phyloP scores from a whole-genome alignment of 495 filamentous ascomycete genomes.

The Oidiodendron maius region DNA sequence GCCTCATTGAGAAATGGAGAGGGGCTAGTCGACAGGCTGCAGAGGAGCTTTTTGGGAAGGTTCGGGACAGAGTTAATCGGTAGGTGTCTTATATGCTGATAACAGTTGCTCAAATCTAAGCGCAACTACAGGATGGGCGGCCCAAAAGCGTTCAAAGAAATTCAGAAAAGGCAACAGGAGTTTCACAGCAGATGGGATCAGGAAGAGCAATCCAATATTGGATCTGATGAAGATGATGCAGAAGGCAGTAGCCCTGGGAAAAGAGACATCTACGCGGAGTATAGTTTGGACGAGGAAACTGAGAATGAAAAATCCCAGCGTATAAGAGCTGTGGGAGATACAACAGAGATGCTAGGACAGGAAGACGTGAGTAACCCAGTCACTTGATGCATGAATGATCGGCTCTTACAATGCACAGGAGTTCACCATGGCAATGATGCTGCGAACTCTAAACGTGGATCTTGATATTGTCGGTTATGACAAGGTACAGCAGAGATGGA shows the following conservation, averaged over 20 bases:
- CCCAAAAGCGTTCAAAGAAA: constrained; percentile 39
- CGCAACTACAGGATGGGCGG: constrained; percentile 35
- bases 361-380: constrained; percentile 16
- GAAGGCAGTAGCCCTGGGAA: constrained; percentile 31
- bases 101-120: neutral
- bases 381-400: constrained; percentile 2
- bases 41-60: constrained; percentile 40
- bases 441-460: constrained; percentile 61
- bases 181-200: constrained; percentile 24
- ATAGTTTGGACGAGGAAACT: constrained; percentile 19
- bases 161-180: constrained; percentile 34
- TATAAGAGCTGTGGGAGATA: constrained; percentile 15
- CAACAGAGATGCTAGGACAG: constrained; percentile 19
- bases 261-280: constrained; percentile 26
- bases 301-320: constrained; percentile 24
- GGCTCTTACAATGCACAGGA: no score
- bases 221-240: constrained; percentile 27
- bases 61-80: constrained; percentile 38
- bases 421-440: constrained; percentile 71
- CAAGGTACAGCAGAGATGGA: constrained; percentile 46
- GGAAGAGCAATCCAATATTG: constrained; percentile 20
- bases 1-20: constrained; percentile 30
- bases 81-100: constrained; percentile 4
- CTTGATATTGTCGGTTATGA: constrained; percentile 59
- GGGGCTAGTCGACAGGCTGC: constrained; percentile 36